Base-by-base conservation (phyloP, 2,329 filamentous ascomycete genomes). In the Trichoderma semiorbis region DNA sequence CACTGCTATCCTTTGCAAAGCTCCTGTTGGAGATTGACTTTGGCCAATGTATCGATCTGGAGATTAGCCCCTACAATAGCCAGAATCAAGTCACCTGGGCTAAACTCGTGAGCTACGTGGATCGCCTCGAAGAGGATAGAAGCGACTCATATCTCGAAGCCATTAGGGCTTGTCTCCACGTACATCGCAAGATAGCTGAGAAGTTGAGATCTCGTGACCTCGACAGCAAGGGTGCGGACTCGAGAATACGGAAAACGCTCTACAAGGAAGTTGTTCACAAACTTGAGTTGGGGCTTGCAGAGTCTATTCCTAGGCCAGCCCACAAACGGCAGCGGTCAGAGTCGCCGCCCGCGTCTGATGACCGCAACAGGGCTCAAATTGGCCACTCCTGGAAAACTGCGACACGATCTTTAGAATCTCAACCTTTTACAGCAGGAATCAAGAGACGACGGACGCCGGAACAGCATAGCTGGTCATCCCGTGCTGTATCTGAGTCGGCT, bases 121-220 rank as follows among this genome's bases (percentile, higher is more conserved):
- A 71, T 4, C 5, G 5, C 10, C 68, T 73, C 7, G 66, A 57
- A 36, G 26, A 58, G 24, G 68, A 73, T 3, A 43, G n/a, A 36
- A 28, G 18, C 7, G 71, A 73, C 53, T 73, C 71, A 5, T 72
- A 71, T 71, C 60, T 67, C 1, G 1, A 68, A 55, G 71, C 71
- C 7, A 71, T 72, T n/a, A 32, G 61, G 10, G 39, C 24, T 8
- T 72, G 71, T 26, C 30, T 72, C 3, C 24, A 67, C 5, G 61
- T 67, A 28, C 53, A 72, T 61, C 39, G 47, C 16, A 62, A 61
- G n/a, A 72, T 72, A 66, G 60, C 68, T 4, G n/a, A 62, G 24
- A 36, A 5, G 12, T 14, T 69, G 39, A 50, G 57, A 16, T 53
- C 39, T 16, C 14, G 26, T 16, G 39, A 39, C 43, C 30, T 53